phyloP scores from a whole-genome alignment of 1,284 basidiomycete genomes.

The Neonothopanus nambi region DNA sequence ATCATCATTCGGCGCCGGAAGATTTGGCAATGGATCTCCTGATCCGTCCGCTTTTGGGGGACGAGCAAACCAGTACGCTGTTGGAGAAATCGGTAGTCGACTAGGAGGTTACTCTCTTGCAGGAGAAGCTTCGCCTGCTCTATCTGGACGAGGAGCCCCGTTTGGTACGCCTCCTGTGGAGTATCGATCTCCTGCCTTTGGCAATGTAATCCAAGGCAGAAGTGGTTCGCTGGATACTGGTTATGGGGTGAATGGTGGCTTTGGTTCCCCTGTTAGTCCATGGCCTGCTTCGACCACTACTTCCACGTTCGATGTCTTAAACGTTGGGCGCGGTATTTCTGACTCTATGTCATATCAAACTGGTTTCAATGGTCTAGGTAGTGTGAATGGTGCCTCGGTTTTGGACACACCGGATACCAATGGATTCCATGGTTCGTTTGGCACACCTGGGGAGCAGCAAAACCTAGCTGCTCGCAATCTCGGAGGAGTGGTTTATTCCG shows the following conservation, averaged over 20 bases:
- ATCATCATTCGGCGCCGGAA: slow-evolving; percentile 63
- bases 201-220: slow-evolving; percentile 35
- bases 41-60: slow-evolving; percentile 61
- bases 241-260: slow-evolving; percentile 31
- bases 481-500: slow-evolving; percentile 2
- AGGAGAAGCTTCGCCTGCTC: slow-evolving; percentile 30
- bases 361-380: slow-evolving; percentile 1
- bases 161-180: slow-evolving; percentile 32
- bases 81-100: slow-evolving; percentile 32
- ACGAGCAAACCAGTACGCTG: slow-evolving; percentile 42
- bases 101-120: slow-evolving; percentile 20
- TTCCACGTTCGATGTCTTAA: slow-evolving; percentile 18
- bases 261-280: slow-evolving; percentile 32
- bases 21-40: slow-evolving; percentile 66
- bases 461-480: neutral
- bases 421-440: slow-evolving; percentile 9
- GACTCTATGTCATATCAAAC: slow-evolving; percentile 14
- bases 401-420: slow-evolving; percentile 2
- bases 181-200: slow-evolving; percentile 31
- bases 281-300: slow-evolving; percentile 33
- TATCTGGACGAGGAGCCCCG: slow-evolving; percentile 33
- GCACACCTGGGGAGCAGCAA: slow-evolving; percentile 5
- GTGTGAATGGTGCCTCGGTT: slow-evolving; percentile 1
- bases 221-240: slow-evolving; percentile 27
- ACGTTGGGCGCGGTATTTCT: slow-evolving; percentile 22